A percentile compares a stretch with the other conserved stretches of the same genome.
Conservation (phyloP, 2,329 filamentous ascomycete genomes). For the Helicocarpus griseus region DNA sequence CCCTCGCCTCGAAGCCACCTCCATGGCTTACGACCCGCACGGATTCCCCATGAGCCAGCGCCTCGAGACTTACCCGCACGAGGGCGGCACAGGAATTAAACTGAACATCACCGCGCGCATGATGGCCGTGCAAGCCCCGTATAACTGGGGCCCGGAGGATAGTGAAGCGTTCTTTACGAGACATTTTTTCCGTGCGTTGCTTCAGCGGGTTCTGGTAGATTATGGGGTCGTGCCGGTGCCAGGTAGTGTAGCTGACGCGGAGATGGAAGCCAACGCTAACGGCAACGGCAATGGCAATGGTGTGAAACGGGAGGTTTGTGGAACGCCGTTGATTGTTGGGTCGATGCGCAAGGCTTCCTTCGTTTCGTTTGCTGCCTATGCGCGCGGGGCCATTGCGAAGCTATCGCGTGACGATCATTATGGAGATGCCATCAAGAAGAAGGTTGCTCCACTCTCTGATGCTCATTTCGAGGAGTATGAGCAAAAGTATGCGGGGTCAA, state of each 20-base stretch:
- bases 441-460: constrained; percentile 61
- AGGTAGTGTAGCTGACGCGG: constrained; percentile 15
- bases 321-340: constrained; percentile 77
- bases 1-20: constrained; percentile 56
- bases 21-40: constrained; percentile 68
- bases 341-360: constrained; percentile 75
- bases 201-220: constrained; percentile 90
- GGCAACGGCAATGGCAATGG: too few relatives aligned
- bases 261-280: too few relatives aligned
- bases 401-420: constrained; percentile 53
- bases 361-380: constrained; percentile 62
- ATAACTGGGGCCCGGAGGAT: constrained; percentile 77
- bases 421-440: constrained; percentile 52
- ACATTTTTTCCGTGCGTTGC: constrained; percentile 82
- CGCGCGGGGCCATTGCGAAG: constrained; percentile 71
- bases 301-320: constrained; percentile 23
- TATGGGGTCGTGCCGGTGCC: constrained; percentile 61
- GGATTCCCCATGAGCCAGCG: constrained; percentile 86
- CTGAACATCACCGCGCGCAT: constrained; percentile 94
- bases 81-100: constrained; percentile 54
- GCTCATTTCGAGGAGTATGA: constrained; percentile 67
- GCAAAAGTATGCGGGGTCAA: constrained; percentile 50
- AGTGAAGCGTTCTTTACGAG: constrained; percentile 83
- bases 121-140: constrained; percentile 94
- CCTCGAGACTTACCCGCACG: constrained; percentile 48